phyloP scores from a whole-genome alignment of 495 filamentous ascomycete species.

The Tuber microsphaerosporum region DNA sequence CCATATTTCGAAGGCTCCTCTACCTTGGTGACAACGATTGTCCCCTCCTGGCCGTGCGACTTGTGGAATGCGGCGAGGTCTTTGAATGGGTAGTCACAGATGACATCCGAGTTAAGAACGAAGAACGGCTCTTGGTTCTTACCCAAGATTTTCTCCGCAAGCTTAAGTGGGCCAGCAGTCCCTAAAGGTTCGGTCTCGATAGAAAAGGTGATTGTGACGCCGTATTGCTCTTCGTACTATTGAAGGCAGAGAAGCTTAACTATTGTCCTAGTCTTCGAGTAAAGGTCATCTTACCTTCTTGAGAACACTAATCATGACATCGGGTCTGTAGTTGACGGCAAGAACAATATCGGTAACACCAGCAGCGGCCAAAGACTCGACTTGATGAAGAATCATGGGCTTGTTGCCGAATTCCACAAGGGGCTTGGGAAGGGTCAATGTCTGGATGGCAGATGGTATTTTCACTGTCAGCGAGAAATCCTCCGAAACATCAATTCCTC shows the following conservation, averaged over 20 bases:
- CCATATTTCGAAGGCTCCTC: slow-evolving; percentile 99
- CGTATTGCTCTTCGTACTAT: slow-evolving; percentile 85
- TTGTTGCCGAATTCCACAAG: slow-evolving; percentile 97
- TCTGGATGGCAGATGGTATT: slow-evolving; percentile 50
- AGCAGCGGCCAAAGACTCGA: slow-evolving; percentile 87
- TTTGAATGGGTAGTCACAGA: slow-evolving; percentile 95
- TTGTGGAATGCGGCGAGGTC: slow-evolving; percentile 86
- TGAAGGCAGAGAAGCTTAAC: slow-evolving; percentile 4
- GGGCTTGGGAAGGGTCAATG: slow-evolving; percentile 92
- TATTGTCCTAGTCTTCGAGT: background rate
- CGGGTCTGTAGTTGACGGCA: slow-evolving; percentile 96
- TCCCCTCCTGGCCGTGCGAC: slow-evolving; percentile 86
- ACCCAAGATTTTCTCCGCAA: slow-evolving; percentile 84
- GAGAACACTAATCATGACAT: slow-evolving; percentile 76
- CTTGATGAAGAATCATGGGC: slow-evolving; percentile 98
- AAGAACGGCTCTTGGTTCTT: slow-evolving; percentile 96
- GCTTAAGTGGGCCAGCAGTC: slow-evolving; percentile 91
- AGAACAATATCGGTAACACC: slow-evolving; percentile 97
- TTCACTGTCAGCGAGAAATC: slow-evolving; percentile 20
- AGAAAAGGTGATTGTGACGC: slow-evolving; percentile 91
- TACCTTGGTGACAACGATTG: slow-evolving; percentile 98
- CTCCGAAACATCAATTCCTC: slow-evolving; percentile 19
- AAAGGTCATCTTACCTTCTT: slow-evolving; percentile 52
- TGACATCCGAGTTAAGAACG: slow-evolving; percentile 97
- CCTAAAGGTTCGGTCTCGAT: slow-evolving; percentile 93